These are phyloP conservation scores for Neospora caninum DNA, from an alignment of 169 alveolate species.

Conservation along the genomic window DNA sequence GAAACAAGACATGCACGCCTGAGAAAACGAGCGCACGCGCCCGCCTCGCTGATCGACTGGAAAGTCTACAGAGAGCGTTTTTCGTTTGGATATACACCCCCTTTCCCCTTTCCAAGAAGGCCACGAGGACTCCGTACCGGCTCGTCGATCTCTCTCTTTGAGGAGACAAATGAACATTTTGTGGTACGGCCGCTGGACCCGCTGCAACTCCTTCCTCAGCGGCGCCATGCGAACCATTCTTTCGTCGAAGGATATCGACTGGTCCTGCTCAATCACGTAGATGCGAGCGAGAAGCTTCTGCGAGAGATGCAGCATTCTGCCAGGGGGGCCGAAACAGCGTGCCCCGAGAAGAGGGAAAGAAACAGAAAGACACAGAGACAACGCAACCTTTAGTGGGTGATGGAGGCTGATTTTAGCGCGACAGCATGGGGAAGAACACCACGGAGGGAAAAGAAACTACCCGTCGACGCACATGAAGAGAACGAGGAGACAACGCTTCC, in stretches of 20 bases:
- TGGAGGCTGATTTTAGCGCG: no score
- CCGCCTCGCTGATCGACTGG: no score
- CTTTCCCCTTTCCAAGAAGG: not conserved
- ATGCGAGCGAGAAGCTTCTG: constrained; percentile 11
- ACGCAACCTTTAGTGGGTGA: no score
- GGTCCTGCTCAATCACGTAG: not conserved
- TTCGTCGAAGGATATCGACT: not conserved
- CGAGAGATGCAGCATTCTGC: constrained; percentile 12
- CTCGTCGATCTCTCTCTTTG: not conserved
- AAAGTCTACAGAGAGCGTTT: no score
- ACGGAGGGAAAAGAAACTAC: no score
- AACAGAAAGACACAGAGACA: not conserved
- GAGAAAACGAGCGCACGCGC: no score
- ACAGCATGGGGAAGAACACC: no score
- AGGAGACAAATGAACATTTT: not conserved
- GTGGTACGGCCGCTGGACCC: not conserved
- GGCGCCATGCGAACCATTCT: not conserved
- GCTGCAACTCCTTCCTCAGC: not conserved
- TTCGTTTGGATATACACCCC: no score
- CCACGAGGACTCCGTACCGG: not conserved
- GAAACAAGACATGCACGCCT: no score
- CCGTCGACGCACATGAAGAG: no score
- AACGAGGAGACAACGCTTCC: no score
- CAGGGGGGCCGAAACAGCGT: not conserved
- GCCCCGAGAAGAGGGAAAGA: not conserved